Conservation (phyloP, 352 stramenopile genomes). For the Phytophthora podocarpi region DNA sequence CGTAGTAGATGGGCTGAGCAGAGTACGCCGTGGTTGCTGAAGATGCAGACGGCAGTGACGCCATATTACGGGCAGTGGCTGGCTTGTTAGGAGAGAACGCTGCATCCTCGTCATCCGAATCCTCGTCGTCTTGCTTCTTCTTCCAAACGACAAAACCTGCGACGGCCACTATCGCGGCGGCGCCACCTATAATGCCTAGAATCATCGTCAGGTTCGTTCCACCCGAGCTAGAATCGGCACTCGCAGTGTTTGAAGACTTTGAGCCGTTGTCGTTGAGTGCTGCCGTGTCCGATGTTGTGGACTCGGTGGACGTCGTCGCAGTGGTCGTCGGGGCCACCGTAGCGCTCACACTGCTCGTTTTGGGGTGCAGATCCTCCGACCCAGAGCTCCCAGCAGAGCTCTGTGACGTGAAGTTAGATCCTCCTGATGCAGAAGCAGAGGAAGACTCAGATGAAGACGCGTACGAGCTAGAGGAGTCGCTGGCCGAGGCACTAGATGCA, state of each 20-base stretch:
- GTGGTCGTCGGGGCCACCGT: constrained; percentile 26
- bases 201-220: constrained; percentile 53
- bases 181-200: constrained; percentile 48
- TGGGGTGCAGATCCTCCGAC: constrained; percentile 17
- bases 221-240: constrained; percentile 27
- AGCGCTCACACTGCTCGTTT: constrained; percentile 19
- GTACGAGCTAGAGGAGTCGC: constrained; percentile 8
- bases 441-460: constrained; percentile 24
- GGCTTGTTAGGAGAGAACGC: constrained; percentile 38
- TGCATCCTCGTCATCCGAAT: constrained; percentile 62
- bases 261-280: constrained; percentile 24
- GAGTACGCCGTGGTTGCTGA: constrained; percentile 35
- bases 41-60: constrained; percentile 19
- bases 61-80: constrained; percentile 13
- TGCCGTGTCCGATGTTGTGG: constrained; percentile 32
- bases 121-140: constrained; percentile 58
- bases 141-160: constrained; percentile 69
- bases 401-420: constrained; percentile 22
- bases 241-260: constrained; percentile 40
- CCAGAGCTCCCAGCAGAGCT: constrained; percentile 16
- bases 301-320: constrained; percentile 21
- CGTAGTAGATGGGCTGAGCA: constrained; percentile 26
- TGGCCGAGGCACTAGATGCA: constrained; percentile 17
- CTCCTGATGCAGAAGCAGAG: constrained; percentile 16
- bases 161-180: constrained; percentile 50